These are phyloP conservation scores for Coemansia sp. DNA, from an alignment of 192 early-diverging fungal species.

Conservation along the genomic window DNA sequence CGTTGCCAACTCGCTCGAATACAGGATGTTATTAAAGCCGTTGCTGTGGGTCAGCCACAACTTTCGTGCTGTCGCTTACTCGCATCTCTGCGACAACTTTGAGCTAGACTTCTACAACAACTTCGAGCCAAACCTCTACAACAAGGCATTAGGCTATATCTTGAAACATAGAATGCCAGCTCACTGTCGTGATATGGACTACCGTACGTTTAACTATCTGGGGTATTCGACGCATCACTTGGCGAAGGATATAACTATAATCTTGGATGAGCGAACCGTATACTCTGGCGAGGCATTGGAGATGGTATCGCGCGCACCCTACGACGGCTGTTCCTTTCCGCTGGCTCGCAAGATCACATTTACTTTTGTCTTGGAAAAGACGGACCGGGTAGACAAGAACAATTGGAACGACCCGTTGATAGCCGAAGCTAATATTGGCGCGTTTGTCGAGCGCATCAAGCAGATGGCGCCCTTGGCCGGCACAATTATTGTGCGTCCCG, in stretches of 20 bases:
- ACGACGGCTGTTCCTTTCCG: not conserved
- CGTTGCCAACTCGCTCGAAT: not conserved
- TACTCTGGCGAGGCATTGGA: not conserved
- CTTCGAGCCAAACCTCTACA: too few species aligned
- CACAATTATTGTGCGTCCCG: not conserved
- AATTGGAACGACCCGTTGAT: not conserved
- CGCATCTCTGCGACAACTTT: not conserved
- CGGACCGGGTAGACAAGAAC: too few species aligned
- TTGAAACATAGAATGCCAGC: too few species aligned
- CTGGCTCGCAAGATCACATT: not conserved
- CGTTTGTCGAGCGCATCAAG: not conserved
- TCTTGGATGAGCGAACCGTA: not conserved
- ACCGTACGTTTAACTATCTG: not conserved
- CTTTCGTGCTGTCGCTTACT: not conserved
- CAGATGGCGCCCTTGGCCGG: not conserved
- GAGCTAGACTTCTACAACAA: not conserved
- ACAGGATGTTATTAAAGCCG: not conserved
- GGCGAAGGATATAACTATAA: not conserved
- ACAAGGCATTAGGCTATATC: rapidly evolving
- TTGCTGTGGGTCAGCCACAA: not conserved
- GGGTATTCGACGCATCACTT: not conserved
- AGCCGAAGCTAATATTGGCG: not conserved
- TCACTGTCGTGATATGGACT: too few species aligned
- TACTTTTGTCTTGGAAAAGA: not conserved
- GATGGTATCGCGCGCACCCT: not conserved